phyloP scores from a whole-genome alignment of 345 rosid genomes.

The Mercurialis annua region DNA sequence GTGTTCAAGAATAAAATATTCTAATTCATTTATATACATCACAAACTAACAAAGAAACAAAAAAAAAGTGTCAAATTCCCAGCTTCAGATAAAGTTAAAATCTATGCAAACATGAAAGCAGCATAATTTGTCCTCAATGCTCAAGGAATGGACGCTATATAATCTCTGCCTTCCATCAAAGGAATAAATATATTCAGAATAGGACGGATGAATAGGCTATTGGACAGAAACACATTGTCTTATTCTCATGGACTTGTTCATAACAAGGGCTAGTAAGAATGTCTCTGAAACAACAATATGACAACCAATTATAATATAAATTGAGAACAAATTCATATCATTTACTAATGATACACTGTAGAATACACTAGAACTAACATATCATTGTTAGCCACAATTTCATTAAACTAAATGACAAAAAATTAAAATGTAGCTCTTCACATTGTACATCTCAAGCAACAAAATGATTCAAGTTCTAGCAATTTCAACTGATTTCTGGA shows the following conservation, averaged over 20 bases:
- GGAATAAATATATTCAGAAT: neutral
- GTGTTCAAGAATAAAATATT: neutral
- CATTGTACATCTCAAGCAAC: slow-evolving; percentile 3
- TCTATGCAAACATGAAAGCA: neutral
- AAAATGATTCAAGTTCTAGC: slow-evolving; percentile 42
- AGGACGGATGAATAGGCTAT: neutral
- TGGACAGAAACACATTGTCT: neutral
- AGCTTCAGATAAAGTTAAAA: slow-evolving; percentile 7
- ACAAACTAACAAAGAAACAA: neutral
- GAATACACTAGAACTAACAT: neutral
- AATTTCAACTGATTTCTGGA: slow-evolving; percentile 62
- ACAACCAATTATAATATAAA: neutral
- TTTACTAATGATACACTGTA: neutral
- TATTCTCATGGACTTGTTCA: neutral
- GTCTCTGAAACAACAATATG: slow-evolving; percentile 1
- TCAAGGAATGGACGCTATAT: neutral
- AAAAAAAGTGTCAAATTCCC: neutral
- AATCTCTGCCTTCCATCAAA: neutral
- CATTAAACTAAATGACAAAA: neutral
- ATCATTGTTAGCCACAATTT: neutral
- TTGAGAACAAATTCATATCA: neutral
- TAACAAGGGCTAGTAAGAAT: neutral
- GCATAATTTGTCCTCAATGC: neutral
- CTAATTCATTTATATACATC: neutral
- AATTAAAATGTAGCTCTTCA: neutral